Conservation (phyloP, 768 basidiomycete species). For the Auriscalpium orientale region DNA sequence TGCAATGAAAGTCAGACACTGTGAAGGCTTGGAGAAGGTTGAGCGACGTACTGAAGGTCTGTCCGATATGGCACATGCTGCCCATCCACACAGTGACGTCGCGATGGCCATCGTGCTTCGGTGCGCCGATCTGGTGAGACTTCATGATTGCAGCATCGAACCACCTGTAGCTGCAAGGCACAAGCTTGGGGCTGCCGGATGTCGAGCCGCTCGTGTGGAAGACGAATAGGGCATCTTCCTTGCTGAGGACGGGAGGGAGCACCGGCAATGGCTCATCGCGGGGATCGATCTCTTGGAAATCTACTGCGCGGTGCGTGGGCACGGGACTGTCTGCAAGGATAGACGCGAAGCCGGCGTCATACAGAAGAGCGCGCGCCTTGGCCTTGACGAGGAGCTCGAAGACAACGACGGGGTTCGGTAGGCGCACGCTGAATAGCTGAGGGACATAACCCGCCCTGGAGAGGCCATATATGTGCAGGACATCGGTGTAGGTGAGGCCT, state of each 20-base stretch:
- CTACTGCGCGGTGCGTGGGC: conserved; percentile 38
- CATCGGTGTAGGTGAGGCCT: conserved; percentile 65
- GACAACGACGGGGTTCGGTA: conserved; percentile 65
- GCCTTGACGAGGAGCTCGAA: conserved; percentile 62
- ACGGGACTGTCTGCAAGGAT: conserved; percentile 39
- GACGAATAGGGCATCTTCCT: conserved; percentile 47
- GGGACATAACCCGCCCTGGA: conserved; percentile 73
- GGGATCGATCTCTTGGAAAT: conserved; percentile 30
- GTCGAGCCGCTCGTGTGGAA: conserved; percentile 82
- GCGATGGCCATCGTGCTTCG: conserved; percentile 41
- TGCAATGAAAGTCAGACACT: conserved; percentile 24
- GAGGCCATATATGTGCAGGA: conserved; percentile 67
- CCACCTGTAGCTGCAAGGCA: conserved; percentile 66
- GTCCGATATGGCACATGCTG: conserved; percentile 78
- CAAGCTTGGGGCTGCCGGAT: conserved; percentile 76
- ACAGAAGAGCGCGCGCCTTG: conserved; percentile 55
- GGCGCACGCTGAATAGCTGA: conserved; percentile 70
- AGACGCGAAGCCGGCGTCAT: conserved; percentile 48
- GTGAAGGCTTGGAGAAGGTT: conserved; percentile 16
- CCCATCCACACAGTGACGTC: conserved; percentile 77
- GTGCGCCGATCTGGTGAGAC: conserved; percentile 43
- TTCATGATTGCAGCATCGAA: conserved; percentile 54
- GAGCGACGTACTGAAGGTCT: conserved; percentile 57
- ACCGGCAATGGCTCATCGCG: conserved; percentile 35
- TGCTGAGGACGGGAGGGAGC: conserved; percentile 25